These are phyloP conservation scores for Blastomyces emzantsi DNA, from an alignment of 2,329 filamentous ascomycete species.

Conservation along the genomic window DNA sequence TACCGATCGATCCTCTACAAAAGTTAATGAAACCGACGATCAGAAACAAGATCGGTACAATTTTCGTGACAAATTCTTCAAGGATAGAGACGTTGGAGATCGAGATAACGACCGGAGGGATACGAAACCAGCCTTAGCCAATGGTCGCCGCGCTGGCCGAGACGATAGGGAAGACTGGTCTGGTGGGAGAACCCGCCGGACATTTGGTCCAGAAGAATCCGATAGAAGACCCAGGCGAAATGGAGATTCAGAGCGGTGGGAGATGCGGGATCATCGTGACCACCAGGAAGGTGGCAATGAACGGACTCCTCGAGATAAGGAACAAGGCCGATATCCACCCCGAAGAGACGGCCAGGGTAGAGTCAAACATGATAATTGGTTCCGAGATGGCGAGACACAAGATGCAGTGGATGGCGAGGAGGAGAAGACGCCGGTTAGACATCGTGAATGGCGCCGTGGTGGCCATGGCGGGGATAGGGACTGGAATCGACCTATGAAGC, in stretches of 20 bases:
- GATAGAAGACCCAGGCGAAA: constrained; percentile 35
- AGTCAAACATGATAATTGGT: constrained; percentile 66
- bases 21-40: constrained; percentile 47
- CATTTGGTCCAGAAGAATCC: constrained; percentile 34
- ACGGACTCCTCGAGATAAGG: constrained; percentile 46
- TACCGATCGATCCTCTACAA: constrained; percentile 38
- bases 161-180: constrained; percentile 37
- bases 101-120: constrained; percentile 30
- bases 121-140: constrained; percentile 25
- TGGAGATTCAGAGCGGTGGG: constrained; percentile 37
- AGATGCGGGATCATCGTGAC: constrained; percentile 44
- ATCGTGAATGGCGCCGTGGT: constrained; percentile 55
- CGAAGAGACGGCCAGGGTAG: constrained; percentile 58
- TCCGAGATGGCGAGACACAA: constrained; percentile 47
- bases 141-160: constrained; percentile 26
- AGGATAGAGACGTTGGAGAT: constrained; percentile 24
- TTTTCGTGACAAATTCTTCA: constrained; percentile 44
- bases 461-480: constrained; percentile 43
- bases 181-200: constrained; percentile 31
- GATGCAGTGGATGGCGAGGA: constrained; percentile 35
- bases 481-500: constrained; percentile 44
- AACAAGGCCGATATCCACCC: constrained; percentile 43
- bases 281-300: constrained; percentile 45
- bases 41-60: constrained; percentile 54
- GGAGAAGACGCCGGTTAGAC: constrained; percentile 42